These are phyloP conservation scores for Ascosphaera aggregata DNA, from an alignment of 2,329 filamentous ascomycete species.

Conservation along the genomic window DNA sequence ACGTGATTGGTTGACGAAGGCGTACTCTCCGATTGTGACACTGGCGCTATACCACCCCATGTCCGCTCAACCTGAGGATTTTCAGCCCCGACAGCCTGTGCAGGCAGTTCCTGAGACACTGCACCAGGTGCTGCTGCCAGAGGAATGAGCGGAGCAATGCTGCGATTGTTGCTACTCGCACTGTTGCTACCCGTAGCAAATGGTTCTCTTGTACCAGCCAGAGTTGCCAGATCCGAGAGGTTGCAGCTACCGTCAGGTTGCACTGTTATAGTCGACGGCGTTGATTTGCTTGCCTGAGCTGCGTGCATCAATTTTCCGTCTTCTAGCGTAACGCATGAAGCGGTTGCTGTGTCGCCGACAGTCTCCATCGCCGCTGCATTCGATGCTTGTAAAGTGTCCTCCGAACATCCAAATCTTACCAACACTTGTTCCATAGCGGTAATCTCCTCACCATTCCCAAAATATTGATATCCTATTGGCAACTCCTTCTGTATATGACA, in stretches of 20 bases:
- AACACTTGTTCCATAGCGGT: constrained; percentile 6
- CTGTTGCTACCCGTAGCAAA: not conserved
- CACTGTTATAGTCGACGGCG: constrained; percentile 6
- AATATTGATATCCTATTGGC: constrained; percentile 19
- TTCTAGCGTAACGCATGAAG: constrained; percentile 9
- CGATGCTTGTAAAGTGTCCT: constrained; percentile 14
- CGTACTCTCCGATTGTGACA: not conserved
- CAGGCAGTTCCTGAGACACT: not conserved
- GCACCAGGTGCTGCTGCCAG: not conserved
- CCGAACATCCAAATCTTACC: constrained; percentile 8
- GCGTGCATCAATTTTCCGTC: constrained; percentile 13
- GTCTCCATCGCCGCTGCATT: constrained; percentile 18
- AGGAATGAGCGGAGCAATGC: not conserved
- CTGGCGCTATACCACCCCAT: not conserved
- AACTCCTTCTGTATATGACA: constrained; percentile 15
- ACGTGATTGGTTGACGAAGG: not conserved
- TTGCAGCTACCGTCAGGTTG: not conserved
- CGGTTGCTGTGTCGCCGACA: constrained; percentile 17
- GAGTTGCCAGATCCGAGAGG: not conserved
- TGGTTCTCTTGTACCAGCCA: not conserved
- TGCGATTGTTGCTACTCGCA: not conserved
- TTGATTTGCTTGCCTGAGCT: constrained; percentile 21
- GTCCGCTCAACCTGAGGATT: not conserved
- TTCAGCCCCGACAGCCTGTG: not conserved
- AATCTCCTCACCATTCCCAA: constrained; percentile 17